Conservation (phyloP, 2,329 filamentous ascomycete species). For the Talaromyces pinophilus region DNA sequence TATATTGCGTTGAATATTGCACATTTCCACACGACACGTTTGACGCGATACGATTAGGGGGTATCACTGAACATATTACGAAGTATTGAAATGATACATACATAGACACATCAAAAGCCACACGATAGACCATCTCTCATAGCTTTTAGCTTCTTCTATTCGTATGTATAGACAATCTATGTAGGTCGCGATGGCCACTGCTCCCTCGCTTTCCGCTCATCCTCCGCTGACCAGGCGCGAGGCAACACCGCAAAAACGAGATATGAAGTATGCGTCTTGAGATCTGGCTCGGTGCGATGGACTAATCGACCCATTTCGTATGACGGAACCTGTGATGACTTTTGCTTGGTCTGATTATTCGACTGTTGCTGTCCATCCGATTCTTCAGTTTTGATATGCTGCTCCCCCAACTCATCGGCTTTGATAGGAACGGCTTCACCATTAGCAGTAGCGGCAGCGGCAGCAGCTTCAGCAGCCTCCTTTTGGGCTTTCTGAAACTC, state of each 20-base stretch:
- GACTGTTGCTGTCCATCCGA: background rate
- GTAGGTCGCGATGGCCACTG: slow-evolving; percentile 59
- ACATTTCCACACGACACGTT: background rate
- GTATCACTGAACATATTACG: slow-evolving; percentile 7
- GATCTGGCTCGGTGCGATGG: slow-evolving; percentile 79
- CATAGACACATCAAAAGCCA: background rate
- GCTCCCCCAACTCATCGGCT: slow-evolving; percentile 11
- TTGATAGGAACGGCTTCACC: background rate
- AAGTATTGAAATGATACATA: slow-evolving; percentile 4
- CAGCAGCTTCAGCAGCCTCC: slow-evolving; percentile 25
- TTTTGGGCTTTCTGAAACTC: slow-evolving; percentile 58
- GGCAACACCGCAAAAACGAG: slow-evolving; percentile 89
- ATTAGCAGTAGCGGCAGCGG: slow-evolving; percentile 28
- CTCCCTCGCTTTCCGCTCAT: slow-evolving; percentile 68
- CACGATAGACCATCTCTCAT: background rate
- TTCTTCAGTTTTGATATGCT: background rate
- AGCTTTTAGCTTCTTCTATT: background rate
- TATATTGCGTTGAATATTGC: background rate
- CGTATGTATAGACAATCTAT: background rate
- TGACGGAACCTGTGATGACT: slow-evolving; percentile 43
- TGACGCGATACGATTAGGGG: background rate
- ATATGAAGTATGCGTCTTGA: slow-evolving; percentile 98
- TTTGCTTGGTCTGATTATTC: background rate
- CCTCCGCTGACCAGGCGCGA: slow-evolving; percentile 78
- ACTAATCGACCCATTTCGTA: slow-evolving; percentile 77